Evolutionary conservation across 2,329 filamentous ascomycete species (phyloP).

Genomic region (Coniochaeta sp.): DNA sequence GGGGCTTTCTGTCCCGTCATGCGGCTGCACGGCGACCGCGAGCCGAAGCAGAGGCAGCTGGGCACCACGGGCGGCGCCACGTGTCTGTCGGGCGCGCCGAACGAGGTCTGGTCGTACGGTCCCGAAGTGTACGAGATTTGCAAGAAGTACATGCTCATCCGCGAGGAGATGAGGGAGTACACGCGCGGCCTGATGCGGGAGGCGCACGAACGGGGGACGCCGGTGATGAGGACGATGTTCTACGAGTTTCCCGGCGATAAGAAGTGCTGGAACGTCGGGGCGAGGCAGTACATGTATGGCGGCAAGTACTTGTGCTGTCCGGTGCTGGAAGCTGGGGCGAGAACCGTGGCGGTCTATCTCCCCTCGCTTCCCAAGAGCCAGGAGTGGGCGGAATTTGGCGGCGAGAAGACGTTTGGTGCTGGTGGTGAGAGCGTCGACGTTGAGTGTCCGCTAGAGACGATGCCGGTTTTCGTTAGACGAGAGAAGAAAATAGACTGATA

Average conservation of each 20-base stretch:
- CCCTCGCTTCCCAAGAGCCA: too few species aligned
- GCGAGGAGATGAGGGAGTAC: slow-evolving; percentile 52
- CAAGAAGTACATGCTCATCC: slow-evolving; percentile 48
- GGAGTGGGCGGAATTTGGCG: too few species aligned
- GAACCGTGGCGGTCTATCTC: slow-evolving; percentile 41
- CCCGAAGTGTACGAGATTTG: slow-evolving; percentile 53
- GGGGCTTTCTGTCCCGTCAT: slow-evolving; percentile 61
- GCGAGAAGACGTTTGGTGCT: too few species aligned
- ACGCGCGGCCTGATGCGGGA: slow-evolving; percentile 50
- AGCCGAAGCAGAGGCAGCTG: slow-evolving; percentile 38
- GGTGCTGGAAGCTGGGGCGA: slow-evolving; percentile 41
- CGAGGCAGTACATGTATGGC: slow-evolving; percentile 61
- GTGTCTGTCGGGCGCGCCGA: slow-evolving; percentile 44
- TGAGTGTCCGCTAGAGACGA: too few species aligned
- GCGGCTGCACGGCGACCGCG: slow-evolving; percentile 58
- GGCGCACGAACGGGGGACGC: slow-evolving; percentile 52
- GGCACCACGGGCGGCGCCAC: slow-evolving; percentile 27
- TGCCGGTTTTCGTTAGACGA: too few species aligned
- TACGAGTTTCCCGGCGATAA: slow-evolving; percentile 55
- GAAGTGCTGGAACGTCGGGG: slow-evolving; percentile 49
- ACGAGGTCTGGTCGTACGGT: slow-evolving; percentile 63
- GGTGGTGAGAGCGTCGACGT: too few species aligned
- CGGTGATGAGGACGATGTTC: slow-evolving; percentile 56
- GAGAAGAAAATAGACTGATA: too few species aligned
- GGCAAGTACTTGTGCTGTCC: slow-evolving; percentile 51